Base-by-base conservation (phyloP, 208 protist species). In the Lotmaria passim region DNA sequence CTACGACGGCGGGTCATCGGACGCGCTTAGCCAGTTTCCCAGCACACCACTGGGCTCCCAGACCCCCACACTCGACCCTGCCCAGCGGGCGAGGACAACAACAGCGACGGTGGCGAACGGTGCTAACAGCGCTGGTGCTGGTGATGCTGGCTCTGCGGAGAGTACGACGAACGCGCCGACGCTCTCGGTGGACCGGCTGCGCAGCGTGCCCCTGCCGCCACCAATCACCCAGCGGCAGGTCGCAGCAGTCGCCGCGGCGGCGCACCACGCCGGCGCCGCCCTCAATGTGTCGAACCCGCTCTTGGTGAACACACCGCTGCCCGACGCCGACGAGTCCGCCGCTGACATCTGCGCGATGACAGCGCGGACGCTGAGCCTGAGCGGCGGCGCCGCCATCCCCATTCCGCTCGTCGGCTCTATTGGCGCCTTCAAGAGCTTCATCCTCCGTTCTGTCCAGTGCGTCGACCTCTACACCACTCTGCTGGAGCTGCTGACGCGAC, bases 391-490 rank as follows among this genome's bases (percentile, higher is more conserved):
- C 33, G 31, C 57, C 6, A 3, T 28, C 7, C 11, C 36, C 33
- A 34, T 38, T 3, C 41, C 19, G 38, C 43, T 70, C 15, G 30
- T 55, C 17, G 33, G 31, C 5, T 34, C 57, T 17, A 47, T 67
- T 26, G 47, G n/a, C 2, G 12, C 61, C 7, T 56, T 55, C 19
- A 70, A 68, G 39, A 56, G 53, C 33, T 81, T 69, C 47, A 52
- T 72, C 21, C 44, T 87, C 2, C 77, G 73, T 30, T 73, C 78
- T 12, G 63, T 87, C 10, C 78, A 87, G 69, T 81, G 74, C 33
- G 78, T 75, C 4, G 69, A 81, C 47, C 60, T 87, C 38, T 83
- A 83, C 66, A 75, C 65, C 23, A 61, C 71, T 8, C 53, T 80
- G 34, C 71, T 81, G 15, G 79, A 64, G 30, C 62, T 83, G 47